Evolutionary conservation across 208 protist genomes (phyloP).

Genomic region (Trichomonas vaginalis): DNA sequence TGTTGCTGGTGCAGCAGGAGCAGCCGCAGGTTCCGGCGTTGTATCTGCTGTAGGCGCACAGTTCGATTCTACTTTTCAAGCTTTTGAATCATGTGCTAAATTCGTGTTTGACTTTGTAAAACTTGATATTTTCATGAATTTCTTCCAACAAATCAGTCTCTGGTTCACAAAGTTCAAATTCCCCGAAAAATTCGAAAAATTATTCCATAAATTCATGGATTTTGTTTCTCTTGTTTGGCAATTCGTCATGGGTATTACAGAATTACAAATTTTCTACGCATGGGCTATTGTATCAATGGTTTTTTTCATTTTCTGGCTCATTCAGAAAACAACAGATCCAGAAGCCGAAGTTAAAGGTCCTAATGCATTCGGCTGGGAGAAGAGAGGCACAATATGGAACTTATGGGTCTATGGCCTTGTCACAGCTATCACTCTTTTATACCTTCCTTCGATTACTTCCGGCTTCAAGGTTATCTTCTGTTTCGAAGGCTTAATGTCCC

Average conservation of each 20-base stretch:
- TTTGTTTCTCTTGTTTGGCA: not conserved
- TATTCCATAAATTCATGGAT: not conserved
- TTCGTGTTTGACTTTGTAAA: slow-evolving; percentile 4
- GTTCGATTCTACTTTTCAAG: not conserved
- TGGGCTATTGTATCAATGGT: not conserved
- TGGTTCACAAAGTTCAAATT: not conserved
- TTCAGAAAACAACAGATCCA: not conserved
- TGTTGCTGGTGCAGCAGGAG: not conserved
- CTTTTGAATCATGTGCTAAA: not conserved
- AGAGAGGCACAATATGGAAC: not conserved
- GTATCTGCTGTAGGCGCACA: not conserved
- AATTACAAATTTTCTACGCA: not conserved
- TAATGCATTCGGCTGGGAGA: not conserved
- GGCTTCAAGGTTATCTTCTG: not conserved
- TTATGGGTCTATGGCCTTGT: not conserved
- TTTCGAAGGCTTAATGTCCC: not conserved
- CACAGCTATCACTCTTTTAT: not conserved
- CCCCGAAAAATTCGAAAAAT: not conserved
- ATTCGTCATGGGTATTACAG: not conserved
- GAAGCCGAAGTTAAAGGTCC: not conserved
- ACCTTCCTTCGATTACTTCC: not conserved
- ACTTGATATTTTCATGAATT: slow-evolving; percentile 13
- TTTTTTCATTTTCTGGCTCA: not conserved
- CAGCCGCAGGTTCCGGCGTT: not conserved
- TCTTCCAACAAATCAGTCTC: slow-evolving; percentile 9